Evolutionary conservation across 768 basidiomycete genomes (phyloP).

Genomic region (Suillus tomentosus): DNA sequence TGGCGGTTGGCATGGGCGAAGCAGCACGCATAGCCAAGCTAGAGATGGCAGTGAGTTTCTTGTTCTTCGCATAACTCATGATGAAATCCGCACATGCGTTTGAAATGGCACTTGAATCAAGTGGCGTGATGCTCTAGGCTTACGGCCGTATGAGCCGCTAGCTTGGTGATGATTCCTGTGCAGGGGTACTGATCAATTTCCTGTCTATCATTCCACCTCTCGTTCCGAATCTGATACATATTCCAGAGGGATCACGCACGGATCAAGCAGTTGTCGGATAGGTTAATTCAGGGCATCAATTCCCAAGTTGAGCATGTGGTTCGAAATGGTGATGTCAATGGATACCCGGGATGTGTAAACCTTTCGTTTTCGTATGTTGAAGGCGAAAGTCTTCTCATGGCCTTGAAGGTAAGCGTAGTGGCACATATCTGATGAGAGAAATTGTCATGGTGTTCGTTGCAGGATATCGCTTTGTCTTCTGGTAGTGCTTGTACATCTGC

Average conservation of each 20-base stretch:
- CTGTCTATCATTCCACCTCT: constrained; percentile 9
- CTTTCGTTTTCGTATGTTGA: constrained; percentile 96
- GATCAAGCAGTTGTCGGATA: constrained; percentile 73
- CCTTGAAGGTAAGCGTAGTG: constrained; percentile 70
- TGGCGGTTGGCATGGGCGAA: constrained; percentile 93
- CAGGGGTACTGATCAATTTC: constrained; percentile 86
- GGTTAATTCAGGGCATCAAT: constrained; percentile 80
- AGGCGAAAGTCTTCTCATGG: constrained; percentile 97
- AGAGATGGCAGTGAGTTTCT: constrained; percentile 86
- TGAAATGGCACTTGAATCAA: constrained; percentile 40
- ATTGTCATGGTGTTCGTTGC: constrained; percentile 12
- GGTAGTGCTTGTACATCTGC: constrained; percentile 99
- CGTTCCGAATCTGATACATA: constrained; percentile 1
- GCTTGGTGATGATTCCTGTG: constrained; percentile 72
- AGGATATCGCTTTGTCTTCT: constrained; percentile 97
- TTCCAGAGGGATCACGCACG: constrained; percentile 77
- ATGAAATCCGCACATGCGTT: constrained; percentile 50
- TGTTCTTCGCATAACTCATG: constrained; percentile 28
- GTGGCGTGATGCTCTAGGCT: constrained; percentile 38
- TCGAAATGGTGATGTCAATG: constrained; percentile 88
- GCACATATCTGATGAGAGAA: not conserved
- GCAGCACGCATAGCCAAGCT: constrained; percentile 88
- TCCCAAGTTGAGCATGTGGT: constrained; percentile 87
- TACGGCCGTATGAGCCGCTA: constrained; percentile 32
- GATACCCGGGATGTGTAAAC: constrained; percentile 96